Evolutionary conservation across 805 yeast genomes (phyloP).

Genomic region (Danielia oregonensis): DNA sequence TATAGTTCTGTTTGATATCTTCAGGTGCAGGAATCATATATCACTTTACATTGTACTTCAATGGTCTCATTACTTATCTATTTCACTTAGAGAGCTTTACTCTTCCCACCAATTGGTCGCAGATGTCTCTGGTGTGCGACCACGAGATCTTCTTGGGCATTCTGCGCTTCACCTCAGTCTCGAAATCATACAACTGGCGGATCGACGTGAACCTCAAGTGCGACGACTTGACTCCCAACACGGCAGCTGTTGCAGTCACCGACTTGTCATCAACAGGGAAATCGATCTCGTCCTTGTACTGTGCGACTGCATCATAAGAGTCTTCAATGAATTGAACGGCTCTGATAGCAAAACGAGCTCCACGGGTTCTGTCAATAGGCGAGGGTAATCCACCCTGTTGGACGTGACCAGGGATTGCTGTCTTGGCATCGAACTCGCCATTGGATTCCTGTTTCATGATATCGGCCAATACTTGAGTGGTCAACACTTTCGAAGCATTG

Average conservation of each 20-base stretch:
- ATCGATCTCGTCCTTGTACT: slow-evolving; percentile 24
- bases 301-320: slow-evolving; percentile 18
- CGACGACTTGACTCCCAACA: slow-evolving; percentile 77
- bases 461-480: slow-evolving; percentile 67
- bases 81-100: slow-evolving; percentile 11
- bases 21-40: too few relatives aligned
- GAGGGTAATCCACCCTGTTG: slow-evolving; percentile 82
- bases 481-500: slow-evolving; percentile 63
- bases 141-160: slow-evolving; percentile 89
- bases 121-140: slow-evolving; percentile 68
- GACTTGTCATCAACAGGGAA: slow-evolving; percentile 32
- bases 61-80: background rate
- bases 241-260: slow-evolving; percentile 60
- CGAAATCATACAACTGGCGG: slow-evolving; percentile 76
- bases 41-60: too few relatives aligned
- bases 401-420: slow-evolving; percentile 84
- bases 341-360: slow-evolving; percentile 65
- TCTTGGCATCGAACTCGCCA: slow-evolving; percentile 69
- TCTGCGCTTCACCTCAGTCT: slow-evolving; percentile 76
- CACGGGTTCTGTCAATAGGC: slow-evolving; percentile 72
- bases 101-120: slow-evolving; percentile 83
- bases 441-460: slow-evolving; percentile 61
- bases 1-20: background rate
- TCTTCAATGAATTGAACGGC: slow-evolving; percentile 68
- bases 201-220: slow-evolving; percentile 73